phyloP scores from a whole-genome alignment of 768 basidiomycete species.

The Crucibulum laeve region DNA sequence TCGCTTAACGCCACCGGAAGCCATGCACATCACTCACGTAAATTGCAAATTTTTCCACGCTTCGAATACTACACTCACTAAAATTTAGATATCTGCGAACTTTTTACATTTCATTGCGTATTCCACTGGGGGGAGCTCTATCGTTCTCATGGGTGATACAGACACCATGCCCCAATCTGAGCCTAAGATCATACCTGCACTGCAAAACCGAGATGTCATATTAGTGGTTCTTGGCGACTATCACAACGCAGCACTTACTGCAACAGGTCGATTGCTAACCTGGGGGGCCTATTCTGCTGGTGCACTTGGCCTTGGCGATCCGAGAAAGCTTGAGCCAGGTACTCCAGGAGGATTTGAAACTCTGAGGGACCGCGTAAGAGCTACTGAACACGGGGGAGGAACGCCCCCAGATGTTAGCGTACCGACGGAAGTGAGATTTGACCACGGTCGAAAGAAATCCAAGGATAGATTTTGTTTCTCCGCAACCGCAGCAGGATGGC shows the following conservation, averaged over 20 bases:
- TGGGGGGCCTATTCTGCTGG: slow-evolving; percentile 79
- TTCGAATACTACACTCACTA: slow-evolving; percentile 3
- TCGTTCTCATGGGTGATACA: slow-evolving; percentile 67
- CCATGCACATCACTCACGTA: slow-evolving; percentile 76
- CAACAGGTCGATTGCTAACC: slow-evolving; percentile 69
- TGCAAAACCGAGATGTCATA: slow-evolving; percentile 79
- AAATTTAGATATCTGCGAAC: slow-evolving; percentile 74
- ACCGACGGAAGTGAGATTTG: slow-evolving; percentile 74
- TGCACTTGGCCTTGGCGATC: slow-evolving; percentile 85
- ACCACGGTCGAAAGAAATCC: slow-evolving; percentile 42
- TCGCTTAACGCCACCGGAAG: slow-evolving; percentile 31
- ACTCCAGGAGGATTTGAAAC: slow-evolving; percentile 55
- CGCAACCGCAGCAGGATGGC: slow-evolving; percentile 86
- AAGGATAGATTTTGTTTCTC: slow-evolving; percentile 74
- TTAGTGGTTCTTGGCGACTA: slow-evolving; percentile 91
- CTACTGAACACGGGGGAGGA: slow-evolving; percentile 11
- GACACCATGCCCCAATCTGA: slow-evolving; percentile 34
- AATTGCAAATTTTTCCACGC: slow-evolving; percentile 16
- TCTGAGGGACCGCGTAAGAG: slow-evolving; percentile 27
- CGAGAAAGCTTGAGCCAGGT: slow-evolving; percentile 44
- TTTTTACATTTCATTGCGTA: slow-evolving; percentile 81
- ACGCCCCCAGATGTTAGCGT: slow-evolving; percentile 42
- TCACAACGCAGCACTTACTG: slow-evolving; percentile 83
- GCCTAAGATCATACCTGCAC: slow-evolving; percentile 63
- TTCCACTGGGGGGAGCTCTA: slow-evolving; percentile 64